Conservation (phyloP, 148 eudicot species). For the Chenopodium berlandieri region DNA sequence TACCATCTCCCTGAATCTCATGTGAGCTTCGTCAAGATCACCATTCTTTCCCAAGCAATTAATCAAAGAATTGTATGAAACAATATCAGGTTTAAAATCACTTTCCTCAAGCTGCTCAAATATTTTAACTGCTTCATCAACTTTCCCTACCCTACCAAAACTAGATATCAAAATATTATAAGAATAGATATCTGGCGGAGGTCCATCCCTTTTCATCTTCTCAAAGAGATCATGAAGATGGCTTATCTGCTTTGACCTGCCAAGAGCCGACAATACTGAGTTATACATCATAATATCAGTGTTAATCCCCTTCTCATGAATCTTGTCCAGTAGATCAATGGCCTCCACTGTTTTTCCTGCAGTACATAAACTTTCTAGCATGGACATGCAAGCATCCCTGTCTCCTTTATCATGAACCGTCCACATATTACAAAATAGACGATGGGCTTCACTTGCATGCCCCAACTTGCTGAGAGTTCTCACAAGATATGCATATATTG, state of each 20-base stretch:
- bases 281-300: slow-evolving; percentile 78
- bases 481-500: slow-evolving; percentile 83
- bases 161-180: slow-evolving; percentile 84
- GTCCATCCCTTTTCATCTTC: slow-evolving; percentile 75
- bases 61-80: slow-evolving; percentile 86
- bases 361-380: slow-evolving; percentile 80
- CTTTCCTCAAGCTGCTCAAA: slow-evolving; percentile 90
- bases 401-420: slow-evolving; percentile 76
- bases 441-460: slow-evolving; percentile 87
- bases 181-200: slow-evolving; percentile 70
- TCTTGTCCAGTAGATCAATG: slow-evolving; percentile 61
- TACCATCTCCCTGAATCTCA: slow-evolving; percentile 90
- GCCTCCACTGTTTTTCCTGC: slow-evolving; percentile 75
- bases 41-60: slow-evolving; percentile 93
- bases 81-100: slow-evolving; percentile 62
- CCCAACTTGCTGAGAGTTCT: slow-evolving; percentile 78
- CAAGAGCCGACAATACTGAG: slow-evolving; percentile 71
- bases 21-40: slow-evolving; percentile 88
- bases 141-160: slow-evolving; percentile 80
- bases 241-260: slow-evolving; percentile 67
- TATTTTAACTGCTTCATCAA: slow-evolving; percentile 66
- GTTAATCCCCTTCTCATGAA: slow-evolving; percentile 77
- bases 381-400: slow-evolving; percentile 80
- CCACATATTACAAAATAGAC: slow-evolving; percentile 94
- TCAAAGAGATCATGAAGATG: slow-evolving; percentile 73